These are phyloP conservation scores for Aspergillus melleus DNA, from an alignment of 2,329 filamentous ascomycete species.

Conservation along the genomic window DNA sequence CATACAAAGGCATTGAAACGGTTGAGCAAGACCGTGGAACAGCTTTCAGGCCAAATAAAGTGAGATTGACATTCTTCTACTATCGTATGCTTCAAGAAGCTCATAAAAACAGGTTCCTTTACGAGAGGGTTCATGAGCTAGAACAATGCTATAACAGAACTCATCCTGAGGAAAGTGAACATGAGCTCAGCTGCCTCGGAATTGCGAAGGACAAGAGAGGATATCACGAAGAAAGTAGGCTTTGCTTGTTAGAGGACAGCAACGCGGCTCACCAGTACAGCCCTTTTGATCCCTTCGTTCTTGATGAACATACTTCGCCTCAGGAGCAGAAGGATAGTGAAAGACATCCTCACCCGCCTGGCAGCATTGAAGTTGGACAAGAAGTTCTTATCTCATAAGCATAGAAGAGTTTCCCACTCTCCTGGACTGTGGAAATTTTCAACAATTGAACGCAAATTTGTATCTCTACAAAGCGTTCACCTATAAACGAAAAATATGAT, in stretches of 20 bases:
- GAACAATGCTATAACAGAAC: neutral
- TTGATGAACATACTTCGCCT: neutral
- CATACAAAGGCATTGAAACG: neutral
- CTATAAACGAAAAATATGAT: neutral
- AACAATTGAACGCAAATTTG: neutral
- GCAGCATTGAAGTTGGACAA: no score
- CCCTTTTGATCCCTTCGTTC: neutral
- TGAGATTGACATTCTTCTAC: neutral
- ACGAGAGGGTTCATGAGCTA: neutral
- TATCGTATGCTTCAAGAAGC: no score
- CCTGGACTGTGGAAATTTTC: no score
- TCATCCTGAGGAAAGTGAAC: neutral
- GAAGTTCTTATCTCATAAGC: no score
- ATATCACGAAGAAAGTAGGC: neutral
- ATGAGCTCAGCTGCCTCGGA: neutral
- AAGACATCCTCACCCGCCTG: neutral
- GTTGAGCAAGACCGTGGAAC: neutral
- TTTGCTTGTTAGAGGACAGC: neutral
- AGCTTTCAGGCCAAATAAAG: neutral
- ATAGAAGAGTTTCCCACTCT: no score
- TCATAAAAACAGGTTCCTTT: neutral
- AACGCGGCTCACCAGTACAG: neutral
- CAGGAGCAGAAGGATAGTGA: neutral
- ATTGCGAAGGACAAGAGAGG: neutral
- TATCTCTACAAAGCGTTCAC: neutral